Evolutionary conservation across 306 rosid genomes (phyloP).

Genomic region (Ormosia emarginata): DNA sequence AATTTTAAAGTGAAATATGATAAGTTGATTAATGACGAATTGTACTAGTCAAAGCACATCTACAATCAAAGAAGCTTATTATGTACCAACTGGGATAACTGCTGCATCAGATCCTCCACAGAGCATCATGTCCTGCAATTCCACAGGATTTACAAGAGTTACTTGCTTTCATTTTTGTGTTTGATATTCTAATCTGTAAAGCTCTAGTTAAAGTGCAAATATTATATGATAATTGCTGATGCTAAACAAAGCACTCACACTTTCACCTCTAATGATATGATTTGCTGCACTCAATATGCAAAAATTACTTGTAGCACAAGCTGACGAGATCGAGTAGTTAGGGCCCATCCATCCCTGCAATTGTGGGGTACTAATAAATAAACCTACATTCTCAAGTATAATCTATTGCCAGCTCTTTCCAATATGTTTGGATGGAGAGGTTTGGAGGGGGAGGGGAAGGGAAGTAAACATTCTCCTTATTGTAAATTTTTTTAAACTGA

Average conservation of each 20-base stretch:
- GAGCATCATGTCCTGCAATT: slow-evolving; percentile 64
- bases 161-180: not conserved
- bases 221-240: not conserved
- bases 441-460: too few species aligned
- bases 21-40: too few species aligned
- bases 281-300: slow-evolving; percentile 67
- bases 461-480: too few species aligned
- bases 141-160: not conserved
- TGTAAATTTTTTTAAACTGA: too few species aligned
- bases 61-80: not conserved
- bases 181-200: not conserved
- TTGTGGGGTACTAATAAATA: not conserved
- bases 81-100: slow-evolving; percentile 58
- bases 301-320: slow-evolving; percentile 74
- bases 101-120: slow-evolving; percentile 74
- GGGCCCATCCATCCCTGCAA: slow-evolving; percentile 81
- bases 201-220: not conserved
- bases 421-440: too few species aligned
- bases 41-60: not conserved
- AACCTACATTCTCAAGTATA: not conserved
- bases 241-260: slow-evolving; percentile 45
- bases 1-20: too few species aligned
- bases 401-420: too few species aligned
- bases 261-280: slow-evolving; percentile 75
- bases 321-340: slow-evolving; percentile 64